Evolutionary conservation across 116 monocot genomes (phyloP).

Genomic region (Thalassia testudinum): DNA sequence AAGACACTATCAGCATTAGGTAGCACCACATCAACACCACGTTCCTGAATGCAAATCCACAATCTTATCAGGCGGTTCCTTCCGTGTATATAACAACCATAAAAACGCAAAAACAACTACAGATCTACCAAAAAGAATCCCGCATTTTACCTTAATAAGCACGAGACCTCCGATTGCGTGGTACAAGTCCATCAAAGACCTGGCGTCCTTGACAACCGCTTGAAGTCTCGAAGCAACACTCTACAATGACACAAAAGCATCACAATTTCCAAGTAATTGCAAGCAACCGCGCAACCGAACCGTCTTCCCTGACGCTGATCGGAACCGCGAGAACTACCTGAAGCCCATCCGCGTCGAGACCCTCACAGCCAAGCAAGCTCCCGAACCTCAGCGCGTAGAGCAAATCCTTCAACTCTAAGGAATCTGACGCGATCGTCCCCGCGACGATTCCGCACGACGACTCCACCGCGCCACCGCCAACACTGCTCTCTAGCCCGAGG

Average conservation of each 20-base stretch:
- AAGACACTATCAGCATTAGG: constrained; percentile 47
- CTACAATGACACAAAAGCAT: constrained; percentile 20
- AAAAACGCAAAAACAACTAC: not conserved
- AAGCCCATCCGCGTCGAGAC: constrained; percentile 14
- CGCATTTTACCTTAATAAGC: constrained; percentile 73
- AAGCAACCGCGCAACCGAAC: not conserved
- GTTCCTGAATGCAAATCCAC: constrained; percentile 30
- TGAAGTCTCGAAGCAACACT: constrained; percentile 36
- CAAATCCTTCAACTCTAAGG: constrained; percentile 37
- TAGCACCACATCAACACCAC: constrained; percentile 35
- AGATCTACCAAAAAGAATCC: not conserved
- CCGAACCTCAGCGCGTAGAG: constrained; percentile 53
- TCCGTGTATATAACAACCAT: too few relatives aligned
- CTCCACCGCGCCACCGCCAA: constrained; percentile 10
- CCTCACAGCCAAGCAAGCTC: constrained; percentile 41
- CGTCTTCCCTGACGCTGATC: too few relatives aligned
- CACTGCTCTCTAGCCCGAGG: constrained; percentile 33
- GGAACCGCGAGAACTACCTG: constrained; percentile 19
- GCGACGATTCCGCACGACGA: constrained; percentile 31
- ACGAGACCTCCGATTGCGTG: constrained; percentile 48
- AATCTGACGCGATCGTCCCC: constrained; percentile 33
- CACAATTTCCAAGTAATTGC: not conserved
- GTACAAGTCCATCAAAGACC: constrained; percentile 51
- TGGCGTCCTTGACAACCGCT: constrained; percentile 33
- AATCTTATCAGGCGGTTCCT: too few relatives aligned